These are phyloP conservation scores for Camelina neglecta DNA, from an alignment of 345 rosid species.

Conservation along the genomic window DNA sequence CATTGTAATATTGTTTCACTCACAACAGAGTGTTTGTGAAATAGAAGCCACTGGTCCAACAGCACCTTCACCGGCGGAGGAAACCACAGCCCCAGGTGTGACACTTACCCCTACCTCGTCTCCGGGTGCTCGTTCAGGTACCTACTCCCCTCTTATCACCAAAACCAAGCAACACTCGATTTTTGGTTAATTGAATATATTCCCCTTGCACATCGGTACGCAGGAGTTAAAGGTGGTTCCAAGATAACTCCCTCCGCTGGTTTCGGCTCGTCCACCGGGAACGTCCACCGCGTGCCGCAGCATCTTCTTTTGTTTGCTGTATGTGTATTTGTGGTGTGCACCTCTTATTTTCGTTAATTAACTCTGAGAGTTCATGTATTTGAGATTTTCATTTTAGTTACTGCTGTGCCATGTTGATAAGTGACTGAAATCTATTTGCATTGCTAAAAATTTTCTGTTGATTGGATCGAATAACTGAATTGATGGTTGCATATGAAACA, in stretches of 20 bases:
- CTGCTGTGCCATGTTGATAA: neutral
- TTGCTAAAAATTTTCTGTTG: neutral
- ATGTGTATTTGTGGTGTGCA: slow-evolving; percentile 43
- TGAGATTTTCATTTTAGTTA: slow-evolving; percentile 2
- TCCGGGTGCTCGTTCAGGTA: slow-evolving; percentile 58
- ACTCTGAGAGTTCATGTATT: slow-evolving; percentile 34
- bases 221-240: neutral
- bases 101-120: slow-evolving; percentile 50
- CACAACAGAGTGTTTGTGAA: slow-evolving; percentile 27
- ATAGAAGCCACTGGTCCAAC: slow-evolving; percentile 53
- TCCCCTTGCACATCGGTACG: neutral
- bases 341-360: slow-evolving; percentile 42
- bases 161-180: slow-evolving; percentile 10
- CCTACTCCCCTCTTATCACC: slow-evolving; percentile 3
- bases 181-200: slow-evolving; percentile 18
- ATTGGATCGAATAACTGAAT: neutral
- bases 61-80: slow-evolving; percentile 49
- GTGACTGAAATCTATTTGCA: neutral
- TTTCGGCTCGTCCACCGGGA: too few species aligned
- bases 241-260: too few species aligned
- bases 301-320: slow-evolving; percentile 34
- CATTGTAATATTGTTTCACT: slow-evolving; percentile 27
- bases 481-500: too few species aligned
- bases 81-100: slow-evolving; percentile 51
- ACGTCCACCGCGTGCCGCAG: too few species aligned